These are phyloP conservation scores for Colletotrichum caudatum DNA, from an alignment of 2,329 filamentous ascomycete genomes.

Conservation along the genomic window DNA sequence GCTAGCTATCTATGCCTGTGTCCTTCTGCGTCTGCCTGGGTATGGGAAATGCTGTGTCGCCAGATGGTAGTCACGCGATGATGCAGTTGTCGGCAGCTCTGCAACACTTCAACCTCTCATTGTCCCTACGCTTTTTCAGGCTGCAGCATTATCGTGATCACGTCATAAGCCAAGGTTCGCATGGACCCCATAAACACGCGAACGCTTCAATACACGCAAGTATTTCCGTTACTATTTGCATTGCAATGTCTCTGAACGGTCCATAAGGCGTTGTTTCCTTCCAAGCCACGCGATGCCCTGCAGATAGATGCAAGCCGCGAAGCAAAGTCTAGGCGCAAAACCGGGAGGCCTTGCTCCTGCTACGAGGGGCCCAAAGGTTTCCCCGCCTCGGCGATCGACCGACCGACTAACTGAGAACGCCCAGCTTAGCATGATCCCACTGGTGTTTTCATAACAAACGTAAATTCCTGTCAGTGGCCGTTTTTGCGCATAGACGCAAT, in stretches of 20 bases:
- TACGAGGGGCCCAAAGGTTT: background rate
- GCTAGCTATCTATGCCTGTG: background rate
- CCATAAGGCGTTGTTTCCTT: background rate
- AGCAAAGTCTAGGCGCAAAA: conserved; percentile 4
- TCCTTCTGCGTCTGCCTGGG: background rate
- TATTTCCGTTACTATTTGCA: background rate
- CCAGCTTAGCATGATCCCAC: background rate
- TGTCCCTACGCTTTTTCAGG: background rate
- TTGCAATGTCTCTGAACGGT: conserved; percentile 5
- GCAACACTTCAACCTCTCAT: background rate
- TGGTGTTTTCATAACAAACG: background rate
- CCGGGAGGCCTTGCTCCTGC: background rate
- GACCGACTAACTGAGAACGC: background rate
- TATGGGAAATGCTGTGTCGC: conserved; percentile 7
- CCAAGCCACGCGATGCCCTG: conserved; percentile 1
- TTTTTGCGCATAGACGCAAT: background rate
- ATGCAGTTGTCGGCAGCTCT: conserved; percentile 11
- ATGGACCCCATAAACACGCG: background rate
- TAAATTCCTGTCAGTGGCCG: background rate
- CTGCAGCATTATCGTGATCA: conserved; percentile 9
- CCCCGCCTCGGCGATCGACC: conserved; percentile 1
- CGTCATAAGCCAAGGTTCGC: conserved; percentile 5
- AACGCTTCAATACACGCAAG: conserved; percentile 1
- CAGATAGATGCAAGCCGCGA: conserved; percentile 14
- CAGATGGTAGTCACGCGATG: conserved; percentile 10